A percentile compares a stretch with the other conserved stretches of the same genome.
Conservation (phyloP, 2,329 filamentous ascomycete species). For the Biscogniauxia sp. region DNA sequence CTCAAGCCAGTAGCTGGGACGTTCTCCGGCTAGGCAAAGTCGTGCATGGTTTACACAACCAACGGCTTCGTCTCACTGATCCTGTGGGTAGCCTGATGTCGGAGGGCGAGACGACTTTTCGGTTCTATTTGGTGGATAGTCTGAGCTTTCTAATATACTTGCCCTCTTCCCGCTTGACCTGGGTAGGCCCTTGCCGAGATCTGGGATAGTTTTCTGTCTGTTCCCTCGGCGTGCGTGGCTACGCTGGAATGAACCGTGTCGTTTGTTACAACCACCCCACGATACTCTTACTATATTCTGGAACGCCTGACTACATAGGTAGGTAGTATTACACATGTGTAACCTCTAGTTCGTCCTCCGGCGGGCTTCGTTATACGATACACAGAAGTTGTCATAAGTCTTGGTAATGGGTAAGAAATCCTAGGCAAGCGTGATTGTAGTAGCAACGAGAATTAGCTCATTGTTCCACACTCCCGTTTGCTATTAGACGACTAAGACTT, state of each 20-base stretch:
- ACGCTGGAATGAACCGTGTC: neutral
- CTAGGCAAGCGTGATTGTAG: no score
- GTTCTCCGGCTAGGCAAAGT: constrained; percentile 1
- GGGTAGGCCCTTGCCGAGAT: neutral
- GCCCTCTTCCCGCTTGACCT: neutral
- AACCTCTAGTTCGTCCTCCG: no score
- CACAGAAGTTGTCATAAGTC: no score
- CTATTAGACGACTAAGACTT: no score
- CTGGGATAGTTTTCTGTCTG: neutral
- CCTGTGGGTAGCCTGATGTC: constrained; percentile 21
- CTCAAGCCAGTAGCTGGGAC: neutral
- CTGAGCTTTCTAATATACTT: neutral
- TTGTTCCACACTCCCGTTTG: no score
- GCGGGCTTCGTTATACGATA: no score
- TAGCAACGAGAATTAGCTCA: no score
- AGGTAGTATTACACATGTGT: no score
- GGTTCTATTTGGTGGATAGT: neutral
- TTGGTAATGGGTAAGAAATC: no score
- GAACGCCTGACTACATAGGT: no score
- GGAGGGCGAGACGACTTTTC: constrained; percentile 1
- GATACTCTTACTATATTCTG: no score
- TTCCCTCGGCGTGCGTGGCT: neutral
- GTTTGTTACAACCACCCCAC: neutral
- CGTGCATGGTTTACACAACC: constrained; percentile 2
- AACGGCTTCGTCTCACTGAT: constrained; percentile 11